A percentile compares a stretch with the other conserved stretches of the same genome.
Conservation (phyloP, 140 eudicot species). For the Oenanthe javanica region DNA sequence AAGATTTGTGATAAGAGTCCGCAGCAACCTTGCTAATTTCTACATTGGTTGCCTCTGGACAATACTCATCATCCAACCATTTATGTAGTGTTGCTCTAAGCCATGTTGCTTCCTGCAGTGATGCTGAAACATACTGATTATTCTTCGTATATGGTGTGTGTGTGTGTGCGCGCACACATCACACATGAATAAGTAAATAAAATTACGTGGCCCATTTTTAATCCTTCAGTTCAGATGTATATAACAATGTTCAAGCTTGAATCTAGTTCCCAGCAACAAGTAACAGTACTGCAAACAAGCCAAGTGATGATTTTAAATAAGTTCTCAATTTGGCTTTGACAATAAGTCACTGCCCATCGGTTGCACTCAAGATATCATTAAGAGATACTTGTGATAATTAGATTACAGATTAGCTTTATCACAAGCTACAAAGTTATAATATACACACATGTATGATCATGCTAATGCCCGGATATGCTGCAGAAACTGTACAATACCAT, state of each 20-base stretch:
- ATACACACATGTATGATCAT: not conserved
- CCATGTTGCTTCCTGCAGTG: constrained; percentile 86
- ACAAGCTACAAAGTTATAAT: not conserved
- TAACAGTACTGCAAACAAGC: not conserved
- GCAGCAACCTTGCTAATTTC: constrained; percentile 86
- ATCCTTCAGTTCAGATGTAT: not conserved
- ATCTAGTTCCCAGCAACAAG: not conserved
- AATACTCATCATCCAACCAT: constrained; percentile 92
- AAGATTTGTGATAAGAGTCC: constrained; percentile 51
- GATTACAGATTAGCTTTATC: not conserved
- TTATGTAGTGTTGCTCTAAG: constrained; percentile 68
- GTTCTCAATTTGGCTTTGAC: not conserved
- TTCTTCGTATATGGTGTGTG: not conserved
- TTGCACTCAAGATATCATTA: not conserved
- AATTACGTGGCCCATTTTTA: not conserved
- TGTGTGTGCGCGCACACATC: too few relatives aligned
- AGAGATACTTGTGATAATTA: not conserved
- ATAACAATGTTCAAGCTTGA: not conserved
- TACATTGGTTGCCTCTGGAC: constrained; percentile 74
- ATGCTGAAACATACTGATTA: constrained; percentile 6
- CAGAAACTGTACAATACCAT: not conserved
- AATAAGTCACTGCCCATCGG: not conserved
- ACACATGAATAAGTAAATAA: not conserved
- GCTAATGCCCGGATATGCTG: not conserved
- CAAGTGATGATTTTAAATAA: not conserved